phyloP scores from a whole-genome alignment of 2,329 filamentous ascomycete species.

The Talaromyces atroroseus region DNA sequence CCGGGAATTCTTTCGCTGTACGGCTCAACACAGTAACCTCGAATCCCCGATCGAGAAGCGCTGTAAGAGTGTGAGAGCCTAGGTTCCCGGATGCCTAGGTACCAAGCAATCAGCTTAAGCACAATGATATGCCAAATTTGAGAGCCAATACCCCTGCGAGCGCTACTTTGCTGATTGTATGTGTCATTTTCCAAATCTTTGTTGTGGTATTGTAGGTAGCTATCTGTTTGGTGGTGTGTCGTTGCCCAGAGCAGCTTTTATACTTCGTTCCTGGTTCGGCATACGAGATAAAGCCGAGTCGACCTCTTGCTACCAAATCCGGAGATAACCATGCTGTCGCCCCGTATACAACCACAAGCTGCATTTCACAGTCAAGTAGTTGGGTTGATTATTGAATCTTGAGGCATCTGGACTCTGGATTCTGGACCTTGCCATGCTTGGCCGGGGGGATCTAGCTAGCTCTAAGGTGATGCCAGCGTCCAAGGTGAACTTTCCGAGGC shows the following conservation, averaged over 20 bases:
- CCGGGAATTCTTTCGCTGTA: conserved; percentile 13
- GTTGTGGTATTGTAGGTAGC: too few species aligned
- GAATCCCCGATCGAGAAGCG: conserved; percentile 15
- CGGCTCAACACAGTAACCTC: conserved; percentile 17
- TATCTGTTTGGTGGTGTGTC: neutral
- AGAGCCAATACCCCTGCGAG: conserved; percentile 8
- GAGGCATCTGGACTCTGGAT: too few species aligned
- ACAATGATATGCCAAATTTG: neutral
- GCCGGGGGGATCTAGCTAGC: too few species aligned
- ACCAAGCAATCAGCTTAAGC: neutral
- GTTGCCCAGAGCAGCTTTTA: neutral
- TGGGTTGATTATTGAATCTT: too few species aligned
- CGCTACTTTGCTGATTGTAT: conserved; percentile 8
- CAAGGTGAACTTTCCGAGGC: too few species aligned
- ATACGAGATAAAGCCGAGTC: neutral
- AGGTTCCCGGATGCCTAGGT: conserved; percentile 4
- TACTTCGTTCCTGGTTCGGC: neutral
- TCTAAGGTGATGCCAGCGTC: too few species aligned
- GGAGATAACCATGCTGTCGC: too few species aligned
- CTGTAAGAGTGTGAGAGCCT: conserved; percentile 6
- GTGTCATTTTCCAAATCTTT: conserved; percentile 1
- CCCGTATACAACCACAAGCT: too few species aligned
- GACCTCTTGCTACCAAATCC: too few species aligned
- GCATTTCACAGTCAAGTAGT: too few species aligned
- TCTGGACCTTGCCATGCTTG: too few species aligned